phyloP scores from a whole-genome alignment of 306 rosid genomes.

The Fagus sylvatica region DNA sequence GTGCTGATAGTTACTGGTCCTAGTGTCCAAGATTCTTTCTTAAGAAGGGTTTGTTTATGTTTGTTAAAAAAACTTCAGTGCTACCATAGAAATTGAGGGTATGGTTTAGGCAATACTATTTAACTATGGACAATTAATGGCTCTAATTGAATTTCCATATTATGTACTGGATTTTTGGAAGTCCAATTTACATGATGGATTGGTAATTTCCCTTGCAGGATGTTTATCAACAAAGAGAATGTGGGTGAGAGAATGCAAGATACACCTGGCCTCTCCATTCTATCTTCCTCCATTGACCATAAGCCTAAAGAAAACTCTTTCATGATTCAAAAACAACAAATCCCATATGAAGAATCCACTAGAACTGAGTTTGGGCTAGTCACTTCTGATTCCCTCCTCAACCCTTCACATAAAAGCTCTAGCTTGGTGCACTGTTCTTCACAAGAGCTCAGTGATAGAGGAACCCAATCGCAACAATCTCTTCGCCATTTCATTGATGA shows the following conservation, averaged over 20 bases:
- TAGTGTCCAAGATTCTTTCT: background rate
- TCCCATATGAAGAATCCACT: slow-evolving; percentile 49
- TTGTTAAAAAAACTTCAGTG: background rate
- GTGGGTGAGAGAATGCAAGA: slow-evolving; percentile 50
- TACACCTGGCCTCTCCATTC: slow-evolving; percentile 48
- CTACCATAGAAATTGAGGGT: too few species aligned
- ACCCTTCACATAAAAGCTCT: slow-evolving; percentile 58
- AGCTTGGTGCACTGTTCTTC: slow-evolving; percentile 41
- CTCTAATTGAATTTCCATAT: too few species aligned
- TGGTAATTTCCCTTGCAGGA: slow-evolving; percentile 42
- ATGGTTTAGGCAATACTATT: too few species aligned
- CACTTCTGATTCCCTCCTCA: slow-evolving; percentile 63
- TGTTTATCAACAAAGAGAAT: slow-evolving; percentile 59
- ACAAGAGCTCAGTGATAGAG: slow-evolving; percentile 24
- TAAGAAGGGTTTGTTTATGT: background rate
- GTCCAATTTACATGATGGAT: background rate
- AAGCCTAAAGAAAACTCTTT: slow-evolving; percentile 47
- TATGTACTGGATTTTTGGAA: too few species aligned
- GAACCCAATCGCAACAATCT: slow-evolving; percentile 49
- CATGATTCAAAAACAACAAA: slow-evolving; percentile 47
- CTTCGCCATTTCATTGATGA: slow-evolving; percentile 74
- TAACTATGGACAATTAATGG: too few species aligned
- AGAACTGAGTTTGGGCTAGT: slow-evolving; percentile 69
- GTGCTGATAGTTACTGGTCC: background rate
- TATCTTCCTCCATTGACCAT: slow-evolving; percentile 55